Evolutionary conservation across 129 eudicot genomes (phyloP).

Genomic region (Pseudognaphalium luteoalbum): DNA sequence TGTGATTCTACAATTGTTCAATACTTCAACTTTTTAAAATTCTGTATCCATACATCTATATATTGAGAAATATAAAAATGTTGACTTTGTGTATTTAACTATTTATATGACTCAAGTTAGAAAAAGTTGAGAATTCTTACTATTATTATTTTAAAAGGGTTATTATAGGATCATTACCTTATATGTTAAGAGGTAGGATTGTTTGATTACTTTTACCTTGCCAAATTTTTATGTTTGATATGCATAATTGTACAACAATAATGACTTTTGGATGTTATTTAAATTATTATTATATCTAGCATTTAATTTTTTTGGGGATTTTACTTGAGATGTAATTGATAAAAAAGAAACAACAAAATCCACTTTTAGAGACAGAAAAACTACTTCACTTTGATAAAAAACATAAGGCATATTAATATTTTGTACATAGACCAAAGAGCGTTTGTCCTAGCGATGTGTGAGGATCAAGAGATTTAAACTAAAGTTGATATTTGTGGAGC

Average conservation of each 20-base stretch:
- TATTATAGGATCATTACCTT: neutral
- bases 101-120: neutral
- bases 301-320: neutral
- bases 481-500: neutral
- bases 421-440: too few species aligned
- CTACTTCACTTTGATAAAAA: neutral
- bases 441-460: too few species aligned
- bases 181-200: neutral
- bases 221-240: neutral
- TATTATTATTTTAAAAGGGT: too few species aligned
- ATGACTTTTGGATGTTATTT: neutral
- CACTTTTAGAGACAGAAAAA: neutral
- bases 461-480: neutral
- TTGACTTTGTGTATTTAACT: neutral
- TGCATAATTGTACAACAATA: neutral
- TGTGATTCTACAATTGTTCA: neutral
- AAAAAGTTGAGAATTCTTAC: too few species aligned
- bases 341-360: too few species aligned
- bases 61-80: neutral
- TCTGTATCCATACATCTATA: neutral
- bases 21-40: neutral
- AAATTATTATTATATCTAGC: too few species aligned
- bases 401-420: too few species aligned
- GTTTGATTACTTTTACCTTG: neutral
- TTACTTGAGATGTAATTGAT: neutral